Percentiles rank a stretch among this genome's conserved stretches.
phyloP scores from a whole-genome alignment of 805 yeast species.

The Metschnikowia noctiluminum region DNA sequence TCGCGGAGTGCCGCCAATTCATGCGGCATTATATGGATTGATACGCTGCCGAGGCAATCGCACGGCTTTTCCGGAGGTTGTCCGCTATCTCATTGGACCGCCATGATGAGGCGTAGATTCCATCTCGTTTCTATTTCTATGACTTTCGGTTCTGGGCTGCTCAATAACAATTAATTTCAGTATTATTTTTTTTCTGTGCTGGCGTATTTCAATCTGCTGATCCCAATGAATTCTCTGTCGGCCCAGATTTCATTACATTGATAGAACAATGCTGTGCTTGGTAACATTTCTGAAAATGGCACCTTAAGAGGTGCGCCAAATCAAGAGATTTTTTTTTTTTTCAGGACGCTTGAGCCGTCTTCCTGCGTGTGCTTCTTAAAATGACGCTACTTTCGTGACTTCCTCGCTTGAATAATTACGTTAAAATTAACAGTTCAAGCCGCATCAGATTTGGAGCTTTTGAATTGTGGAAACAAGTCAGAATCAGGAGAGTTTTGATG shows the following conservation, averaged over 20 bases:
- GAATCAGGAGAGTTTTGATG: no score
- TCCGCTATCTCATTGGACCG: background rate
- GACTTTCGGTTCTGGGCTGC: background rate
- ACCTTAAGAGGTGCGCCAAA: no score
- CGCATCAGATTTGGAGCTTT: background rate
- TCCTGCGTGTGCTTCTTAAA: background rate
- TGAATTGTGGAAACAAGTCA: no score
- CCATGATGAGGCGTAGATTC: background rate
- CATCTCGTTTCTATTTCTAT: no score
- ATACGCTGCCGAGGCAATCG: conserved; percentile 4
- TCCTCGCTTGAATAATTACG: background rate
- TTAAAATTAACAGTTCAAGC: background rate
- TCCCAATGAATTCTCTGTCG: no score
- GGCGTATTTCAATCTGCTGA: no score
- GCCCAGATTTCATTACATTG: no score
- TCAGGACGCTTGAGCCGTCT: background rate
- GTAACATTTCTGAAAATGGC: no score
- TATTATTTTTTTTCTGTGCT: no score
- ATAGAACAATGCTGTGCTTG: no score
- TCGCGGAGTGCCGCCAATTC: background rate
- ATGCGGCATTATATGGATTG: conserved; percentile 3
- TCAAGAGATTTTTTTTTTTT: no score
- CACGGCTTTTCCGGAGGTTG: conserved; percentile 4
- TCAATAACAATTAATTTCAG: no score
- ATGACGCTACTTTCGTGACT: background rate